Evolutionary conservation across 306 rosid species (phyloP).

Genomic region (Rubus idaeus): DNA sequence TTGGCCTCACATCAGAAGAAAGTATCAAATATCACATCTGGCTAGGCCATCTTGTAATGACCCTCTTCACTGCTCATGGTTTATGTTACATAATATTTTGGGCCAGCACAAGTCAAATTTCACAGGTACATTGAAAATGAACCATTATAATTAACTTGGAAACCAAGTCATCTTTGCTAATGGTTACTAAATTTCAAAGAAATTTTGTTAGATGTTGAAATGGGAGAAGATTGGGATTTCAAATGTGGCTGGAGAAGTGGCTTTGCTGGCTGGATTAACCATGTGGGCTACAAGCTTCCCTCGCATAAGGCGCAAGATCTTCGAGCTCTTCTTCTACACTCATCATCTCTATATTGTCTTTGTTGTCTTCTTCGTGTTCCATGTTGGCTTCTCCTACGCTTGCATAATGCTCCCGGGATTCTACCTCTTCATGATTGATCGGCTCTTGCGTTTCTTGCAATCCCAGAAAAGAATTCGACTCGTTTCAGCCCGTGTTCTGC

Average conservation of each 20-base stretch:
- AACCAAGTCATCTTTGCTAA: not conserved
- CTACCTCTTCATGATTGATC: slow-evolving; percentile 60
- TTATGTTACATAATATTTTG: slow-evolving; percentile 39
- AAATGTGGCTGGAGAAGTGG: slow-evolving; percentile 57
- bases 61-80: slow-evolving; percentile 48
- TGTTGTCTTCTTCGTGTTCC: slow-evolving; percentile 52
- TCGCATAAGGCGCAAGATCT: slow-evolving; percentile 44
- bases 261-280: slow-evolving; percentile 47
- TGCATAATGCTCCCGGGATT: slow-evolving; percentile 60
- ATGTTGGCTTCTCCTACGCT: slow-evolving; percentile 49
- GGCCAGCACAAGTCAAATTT: slow-evolving; percentile 43
- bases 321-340: slow-evolving; percentile 55
- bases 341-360: slow-evolving; percentile 56
- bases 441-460: slow-evolving; percentile 55
- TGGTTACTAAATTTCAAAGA: not conserved
- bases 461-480: slow-evolving; percentile 38
- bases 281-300: slow-evolving; percentile 56
- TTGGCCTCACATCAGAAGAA: slow-evolving; percentile 56
- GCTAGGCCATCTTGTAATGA: slow-evolving; percentile 49
- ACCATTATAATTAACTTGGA: not conserved
- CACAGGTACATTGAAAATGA: slow-evolving; percentile 25
- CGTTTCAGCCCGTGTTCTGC: slow-evolving; percentile 50
- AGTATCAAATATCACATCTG: slow-evolving; percentile 56
- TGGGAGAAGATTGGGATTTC: slow-evolving; percentile 54
- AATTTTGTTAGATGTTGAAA: slow-evolving; percentile 36